Base-by-base conservation (phyloP, 495 filamentous ascomycete species). In the Penicillium macrosclerotiorum region DNA sequence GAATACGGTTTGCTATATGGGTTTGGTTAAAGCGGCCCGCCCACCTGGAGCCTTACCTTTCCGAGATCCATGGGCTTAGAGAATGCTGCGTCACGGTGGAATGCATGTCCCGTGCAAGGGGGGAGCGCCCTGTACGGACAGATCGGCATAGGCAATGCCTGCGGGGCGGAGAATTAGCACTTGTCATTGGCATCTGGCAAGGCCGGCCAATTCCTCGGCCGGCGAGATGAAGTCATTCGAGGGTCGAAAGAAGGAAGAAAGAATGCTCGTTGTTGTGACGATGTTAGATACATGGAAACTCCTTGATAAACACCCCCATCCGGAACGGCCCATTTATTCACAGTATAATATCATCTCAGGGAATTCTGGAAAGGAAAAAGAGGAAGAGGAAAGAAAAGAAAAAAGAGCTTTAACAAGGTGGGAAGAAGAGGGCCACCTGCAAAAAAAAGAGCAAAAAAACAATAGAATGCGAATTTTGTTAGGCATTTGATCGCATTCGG, bases 11-110 rank as follows among this genome's bases (percentile, higher is more conserved):
- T n/a, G n/a, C 37, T 50, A 52, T 53, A 47, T 57, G 42, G n/a
- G n/a, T n/a, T n/a, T n/a, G n/a, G n/a, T n/a, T n/a, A n/a, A n/a
- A n/a, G n/a, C n/a, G n/a, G 31, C 45, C 31, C 11, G 25, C 12
- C 34, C 6, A 12, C 13, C 29, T 27, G 7, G 16, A 30, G 24
- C 14, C 23, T 24, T 16, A 35, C 44, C 23, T 36, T 43, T n/a
- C 34, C 36, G 16, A 22, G 44, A 47, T 36, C 45, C 44, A 49
- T 54, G 49, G 49, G 37, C 26, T 27, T 16, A 16, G 27, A 37
- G 59, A 62, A 62, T 59, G 59, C 49, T 51, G 52, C 55, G 49
- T 62, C 59, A 54, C 32, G 37, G 13, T 33, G 47, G 59, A 62
- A 59, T 62, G 59, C 39, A 51, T 42, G 37, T 46, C 37, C 16